Conservation (phyloP, 2,329 filamentous ascomycete genomes). For the Phialocephala subalpina region DNA sequence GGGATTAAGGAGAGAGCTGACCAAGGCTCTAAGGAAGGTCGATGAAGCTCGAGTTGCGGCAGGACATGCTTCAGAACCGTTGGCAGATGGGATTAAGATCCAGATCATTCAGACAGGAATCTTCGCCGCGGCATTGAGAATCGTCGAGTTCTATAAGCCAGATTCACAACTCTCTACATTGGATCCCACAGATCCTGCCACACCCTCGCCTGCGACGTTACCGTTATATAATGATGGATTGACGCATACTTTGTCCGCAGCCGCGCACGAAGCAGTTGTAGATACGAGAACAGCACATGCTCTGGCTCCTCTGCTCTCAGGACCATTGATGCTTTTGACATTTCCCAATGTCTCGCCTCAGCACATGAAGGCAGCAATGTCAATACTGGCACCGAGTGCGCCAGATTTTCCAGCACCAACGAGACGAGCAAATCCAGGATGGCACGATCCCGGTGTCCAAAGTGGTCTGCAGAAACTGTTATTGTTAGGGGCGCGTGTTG, state of each 20-base stretch:
- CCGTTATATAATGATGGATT: constrained; percentile 44
- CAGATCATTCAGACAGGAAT: constrained; percentile 91
- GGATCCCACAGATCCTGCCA: constrained; percentile 33
- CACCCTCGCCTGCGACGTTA: constrained; percentile 33
- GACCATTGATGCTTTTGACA: constrained; percentile 80
- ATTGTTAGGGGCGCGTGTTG: constrained; percentile 85
- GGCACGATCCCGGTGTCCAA: constrained; percentile 82
- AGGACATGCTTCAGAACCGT: constrained; percentile 52
- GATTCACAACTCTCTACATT: constrained; percentile 45
- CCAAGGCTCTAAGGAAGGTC: constrained; percentile 65
- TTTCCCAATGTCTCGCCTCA: constrained; percentile 85
- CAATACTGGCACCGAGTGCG: constrained; percentile 76
- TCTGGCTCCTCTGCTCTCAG: constrained; percentile 79
- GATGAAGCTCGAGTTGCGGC: constrained; percentile 60
- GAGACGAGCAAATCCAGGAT: constrained; percentile 78
- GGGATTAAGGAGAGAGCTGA: constrained; percentile 70
- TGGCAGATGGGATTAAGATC: constrained; percentile 73
- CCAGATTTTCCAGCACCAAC: constrained; percentile 81
- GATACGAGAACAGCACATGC: constrained; percentile 61
- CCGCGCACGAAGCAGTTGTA: constrained; percentile 44
- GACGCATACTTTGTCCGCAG: constrained; percentile 65
- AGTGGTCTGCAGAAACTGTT: constrained; percentile 86
- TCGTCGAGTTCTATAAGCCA: constrained; percentile 83
- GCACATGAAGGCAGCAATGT: constrained; percentile 83
- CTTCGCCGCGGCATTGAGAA: constrained; percentile 82